Conservation (phyloP, 2,329 filamentous ascomycete species). For the Cladophialophora exuberans region DNA sequence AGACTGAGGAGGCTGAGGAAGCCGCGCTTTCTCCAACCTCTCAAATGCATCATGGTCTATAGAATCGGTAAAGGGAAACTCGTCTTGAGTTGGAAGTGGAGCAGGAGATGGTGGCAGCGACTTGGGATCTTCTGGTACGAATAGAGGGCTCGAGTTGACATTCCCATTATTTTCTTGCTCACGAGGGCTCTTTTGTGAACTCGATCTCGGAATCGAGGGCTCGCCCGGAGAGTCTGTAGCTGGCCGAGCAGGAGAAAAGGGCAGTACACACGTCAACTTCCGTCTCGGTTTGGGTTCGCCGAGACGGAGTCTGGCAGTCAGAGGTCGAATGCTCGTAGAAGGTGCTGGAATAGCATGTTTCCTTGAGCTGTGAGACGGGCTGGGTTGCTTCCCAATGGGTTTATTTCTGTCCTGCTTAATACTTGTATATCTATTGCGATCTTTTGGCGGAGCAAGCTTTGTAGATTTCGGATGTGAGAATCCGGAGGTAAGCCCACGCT, state of each 20-base stretch:
- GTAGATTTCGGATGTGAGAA: neutral
- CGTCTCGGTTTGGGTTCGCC: conserved; percentile 12
- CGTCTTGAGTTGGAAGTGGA: conserved; percentile 16
- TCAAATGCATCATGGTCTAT: neutral
- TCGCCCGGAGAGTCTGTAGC: neutral
- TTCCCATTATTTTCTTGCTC: neutral
- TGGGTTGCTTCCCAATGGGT: neutral
- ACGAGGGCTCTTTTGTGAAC: neutral
- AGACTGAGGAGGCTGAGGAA: neutral
- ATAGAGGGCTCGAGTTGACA: conserved; percentile 19
- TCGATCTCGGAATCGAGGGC: neutral
- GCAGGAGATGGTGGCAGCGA: conserved; percentile 8
- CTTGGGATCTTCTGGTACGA: conserved; percentile 19
- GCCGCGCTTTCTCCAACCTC: neutral
- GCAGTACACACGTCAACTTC: conserved; percentile 19
- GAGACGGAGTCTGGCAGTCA: conserved; percentile 21
- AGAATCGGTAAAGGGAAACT: conserved; percentile 11
- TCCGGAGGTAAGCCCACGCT: neutral
- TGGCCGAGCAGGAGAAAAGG: neutral
- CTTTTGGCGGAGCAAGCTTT: neutral
- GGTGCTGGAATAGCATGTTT: neutral
- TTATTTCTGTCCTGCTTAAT: neutral
- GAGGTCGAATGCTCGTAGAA: neutral
- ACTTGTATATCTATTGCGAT: neutral
- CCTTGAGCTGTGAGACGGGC: neutral